Conservation (phyloP, 306 rosid genomes). For the Gastrolobium villosum region DNA sequence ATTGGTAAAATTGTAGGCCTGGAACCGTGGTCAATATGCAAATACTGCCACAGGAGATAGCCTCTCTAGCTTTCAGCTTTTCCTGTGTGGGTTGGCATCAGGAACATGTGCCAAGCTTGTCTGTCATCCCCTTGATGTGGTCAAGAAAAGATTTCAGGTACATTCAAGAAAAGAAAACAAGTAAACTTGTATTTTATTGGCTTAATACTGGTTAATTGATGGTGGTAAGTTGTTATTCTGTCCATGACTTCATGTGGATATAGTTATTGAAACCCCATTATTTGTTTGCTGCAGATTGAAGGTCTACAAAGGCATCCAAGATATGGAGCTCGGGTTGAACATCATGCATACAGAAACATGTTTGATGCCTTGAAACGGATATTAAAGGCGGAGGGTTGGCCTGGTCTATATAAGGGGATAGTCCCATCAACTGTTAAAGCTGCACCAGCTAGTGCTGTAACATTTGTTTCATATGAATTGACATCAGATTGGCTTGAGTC, state of each 20-base stretch:
- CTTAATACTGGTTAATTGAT: conserved; percentile 23
- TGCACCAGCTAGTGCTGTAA: conserved; percentile 91
- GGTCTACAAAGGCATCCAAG: conserved; percentile 94
- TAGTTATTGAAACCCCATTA: conserved; percentile 22
- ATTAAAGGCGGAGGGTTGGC: conserved; percentile 73
- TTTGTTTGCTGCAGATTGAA: conserved; percentile 68
- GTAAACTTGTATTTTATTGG: background rate
- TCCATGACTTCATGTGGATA: conserved; percentile 26
- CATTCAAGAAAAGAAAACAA: background rate
- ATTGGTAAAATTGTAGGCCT: conserved; percentile 60
- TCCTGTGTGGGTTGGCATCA: conserved; percentile 88
- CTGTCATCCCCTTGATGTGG: conserved; percentile 98
- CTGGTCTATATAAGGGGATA: conserved; percentile 92
- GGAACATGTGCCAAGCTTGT: conserved; percentile 97
- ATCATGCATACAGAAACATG: conserved; percentile 83
- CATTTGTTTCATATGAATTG: conserved; percentile 90
- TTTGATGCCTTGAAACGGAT: conserved; percentile 74
- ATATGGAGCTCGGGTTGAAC: conserved; percentile 87
- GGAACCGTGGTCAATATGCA: conserved; percentile 65
- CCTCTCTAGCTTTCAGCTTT: conserved; percentile 84
- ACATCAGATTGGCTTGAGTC: conserved; percentile 84
- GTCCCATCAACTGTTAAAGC: conserved; percentile 91
- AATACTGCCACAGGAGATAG: conserved; percentile 53
- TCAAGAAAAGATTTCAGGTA: conserved; percentile 99
- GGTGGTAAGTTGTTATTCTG: background rate